Evolutionary conservation across 1,284 basidiomycete species (phyloP), one percentile per base, ranked within the genome.

Genomic region (Ganoderma lingzhi): DNA sequence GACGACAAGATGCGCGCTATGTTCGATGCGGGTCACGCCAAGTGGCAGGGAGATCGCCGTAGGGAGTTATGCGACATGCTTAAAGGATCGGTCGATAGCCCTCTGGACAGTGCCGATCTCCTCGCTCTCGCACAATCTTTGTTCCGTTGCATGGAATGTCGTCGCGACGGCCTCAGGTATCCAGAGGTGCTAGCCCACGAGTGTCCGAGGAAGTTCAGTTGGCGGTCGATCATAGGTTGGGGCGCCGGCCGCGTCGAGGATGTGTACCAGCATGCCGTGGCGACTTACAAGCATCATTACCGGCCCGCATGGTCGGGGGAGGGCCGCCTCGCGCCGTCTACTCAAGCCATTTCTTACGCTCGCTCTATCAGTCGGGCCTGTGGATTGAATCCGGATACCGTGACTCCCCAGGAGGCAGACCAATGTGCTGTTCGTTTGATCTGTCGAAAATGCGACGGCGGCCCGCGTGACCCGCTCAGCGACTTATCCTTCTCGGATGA

Each of bases 401-500:
- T 35, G 15, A 56, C 53, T 1, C 53, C 15, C 1, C 12, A 35
- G 14, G 53, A 56, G 23, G 53, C 53, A 15, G 53, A 56, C 12
- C 28, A 56, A 19, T 56, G 53, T 10, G 30, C 28, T 6, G 30
- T 23, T 30, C 28, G 53, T 4, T 17, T 56, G 53, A 56, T 56
- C 32, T 56, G 53, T 56, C 53, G 53, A 56, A 30, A 56, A 56
- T 56, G 53, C 30, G 53, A 56, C 14, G 53, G 23, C 53, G 10
- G 10, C 42, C 15, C 15, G 23, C n/a, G 1, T 12, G 48, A 51
- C 48, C 3, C 48, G 9, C n/a, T 23, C 23, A 51, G 48, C 48
- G 48, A 51, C 23, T 51, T 28, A 6, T 51, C 48, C 23, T 51
- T 28, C n/a, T 51, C 48, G 8, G n/a, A 51, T 23, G 53, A 56